These are phyloP conservation scores for Pythium grandisporangium DNA, from an alignment of 352 stramenopile genomes.

Conservation along the genomic window DNA sequence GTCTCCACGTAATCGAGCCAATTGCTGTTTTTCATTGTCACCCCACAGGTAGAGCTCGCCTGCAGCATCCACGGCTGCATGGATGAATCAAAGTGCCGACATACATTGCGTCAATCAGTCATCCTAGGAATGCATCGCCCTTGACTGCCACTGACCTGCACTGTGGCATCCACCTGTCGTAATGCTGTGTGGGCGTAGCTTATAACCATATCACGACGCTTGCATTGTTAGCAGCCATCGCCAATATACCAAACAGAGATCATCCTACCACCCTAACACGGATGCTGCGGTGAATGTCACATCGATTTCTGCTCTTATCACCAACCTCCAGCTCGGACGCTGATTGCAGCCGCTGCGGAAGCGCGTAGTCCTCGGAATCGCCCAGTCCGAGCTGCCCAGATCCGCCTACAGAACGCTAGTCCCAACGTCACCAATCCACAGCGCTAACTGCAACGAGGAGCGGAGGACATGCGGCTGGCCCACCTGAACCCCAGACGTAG, in stretches of 20 bases:
- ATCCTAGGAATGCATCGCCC: neutral
- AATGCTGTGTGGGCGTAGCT: constrained; percentile 24
- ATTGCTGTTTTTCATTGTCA: constrained; percentile 43
- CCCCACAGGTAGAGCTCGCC: constrained; percentile 61
- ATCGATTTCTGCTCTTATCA: no score
- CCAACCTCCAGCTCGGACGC: no score
- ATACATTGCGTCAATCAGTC: no score
- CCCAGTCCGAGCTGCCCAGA: constrained; percentile 57
- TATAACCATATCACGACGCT: constrained; percentile 1
- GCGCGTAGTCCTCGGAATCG: constrained; percentile 35
- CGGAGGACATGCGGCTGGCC: no score
- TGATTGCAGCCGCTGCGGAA: constrained; percentile 21
- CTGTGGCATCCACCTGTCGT: constrained; percentile 61
- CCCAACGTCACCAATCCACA: no score
- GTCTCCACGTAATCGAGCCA: constrained; percentile 4
- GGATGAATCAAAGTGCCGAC: no score
- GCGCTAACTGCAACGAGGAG: no score
- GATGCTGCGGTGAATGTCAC: no score
- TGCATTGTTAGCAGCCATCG: no score
- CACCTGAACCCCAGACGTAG: constrained; percentile 61
- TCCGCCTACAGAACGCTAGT: constrained; percentile 26
- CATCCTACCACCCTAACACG: no score
- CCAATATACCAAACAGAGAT: no score
- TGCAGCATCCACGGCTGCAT: neutral
- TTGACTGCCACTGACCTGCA: constrained; percentile 25